Conservation (phyloP, 371 early-diverging fungal species). For the Mucor sp. region DNA sequence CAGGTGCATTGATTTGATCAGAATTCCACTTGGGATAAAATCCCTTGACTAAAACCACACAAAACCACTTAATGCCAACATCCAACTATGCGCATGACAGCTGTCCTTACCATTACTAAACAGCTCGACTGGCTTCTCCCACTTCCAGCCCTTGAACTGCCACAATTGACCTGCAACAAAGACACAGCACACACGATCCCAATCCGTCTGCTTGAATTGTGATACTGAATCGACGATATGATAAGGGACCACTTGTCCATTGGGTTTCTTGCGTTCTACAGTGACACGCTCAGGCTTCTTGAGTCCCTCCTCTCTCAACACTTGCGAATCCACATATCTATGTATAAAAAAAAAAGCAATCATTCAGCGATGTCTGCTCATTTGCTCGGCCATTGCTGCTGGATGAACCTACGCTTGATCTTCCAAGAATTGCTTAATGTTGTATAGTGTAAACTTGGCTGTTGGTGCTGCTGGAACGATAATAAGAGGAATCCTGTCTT, state of each 20-base stretch:
- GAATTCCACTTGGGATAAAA: slow-evolving; percentile 81
- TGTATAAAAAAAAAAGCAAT: too few species aligned
- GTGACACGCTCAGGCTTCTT: slow-evolving; percentile 64
- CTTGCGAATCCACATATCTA: slow-evolving; percentile 70
- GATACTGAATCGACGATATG: slow-evolving; percentile 75
- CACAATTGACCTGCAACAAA: slow-evolving; percentile 88
- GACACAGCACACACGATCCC: slow-evolving; percentile 89
- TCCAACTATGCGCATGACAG: background rate
- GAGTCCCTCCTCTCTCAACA: slow-evolving; percentile 62
- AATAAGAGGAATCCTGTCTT: slow-evolving; percentile 76
- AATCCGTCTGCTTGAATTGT: slow-evolving; percentile 70
- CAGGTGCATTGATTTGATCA: slow-evolving; percentile 61
- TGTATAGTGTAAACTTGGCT: slow-evolving; percentile 82
- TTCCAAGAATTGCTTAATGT: slow-evolving; percentile 80
- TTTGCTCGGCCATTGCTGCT: too few species aligned
- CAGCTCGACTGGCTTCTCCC: slow-evolving; percentile 78
- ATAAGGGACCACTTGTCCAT: slow-evolving; percentile 55
- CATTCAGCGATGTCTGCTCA: background rate
- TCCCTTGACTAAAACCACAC: slow-evolving; percentile 60
- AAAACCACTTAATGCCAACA: background rate
- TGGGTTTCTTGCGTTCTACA: slow-evolving; percentile 58
- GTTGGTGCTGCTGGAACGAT: slow-evolving; percentile 88
- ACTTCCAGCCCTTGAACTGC: slow-evolving; percentile 94
- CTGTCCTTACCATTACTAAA: slow-evolving; percentile 68
- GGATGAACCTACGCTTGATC: slow-evolving; percentile 57